phyloP scores from a whole-genome alignment of 1,284 basidiomycete species.

The Cutaneotrichosporon dermatis region DNA sequence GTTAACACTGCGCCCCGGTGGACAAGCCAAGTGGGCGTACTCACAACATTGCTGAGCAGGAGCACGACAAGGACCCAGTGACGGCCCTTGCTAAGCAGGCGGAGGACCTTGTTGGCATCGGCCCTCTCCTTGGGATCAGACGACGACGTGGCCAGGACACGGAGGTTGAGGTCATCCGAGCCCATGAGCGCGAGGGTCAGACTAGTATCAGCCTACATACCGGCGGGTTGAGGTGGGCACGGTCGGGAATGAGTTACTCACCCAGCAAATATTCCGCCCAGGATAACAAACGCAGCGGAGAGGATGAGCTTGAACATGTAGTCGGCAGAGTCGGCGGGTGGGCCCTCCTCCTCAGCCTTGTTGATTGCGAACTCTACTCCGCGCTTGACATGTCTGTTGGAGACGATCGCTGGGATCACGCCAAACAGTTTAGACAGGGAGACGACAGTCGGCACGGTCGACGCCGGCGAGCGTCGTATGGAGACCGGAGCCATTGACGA shows the following conservation, averaged over 20 bases:
- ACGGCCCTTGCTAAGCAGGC: slow-evolving; percentile 71
- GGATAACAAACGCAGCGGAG: slow-evolving; percentile 63
- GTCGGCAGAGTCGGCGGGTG: slow-evolving; percentile 23
- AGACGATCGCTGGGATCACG: slow-evolving; percentile 19
- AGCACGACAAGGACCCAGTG: slow-evolving; percentile 94
- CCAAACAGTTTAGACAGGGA: slow-evolving; percentile 38
- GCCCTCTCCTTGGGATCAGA: slow-evolving; percentile 62
- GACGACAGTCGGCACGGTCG: slow-evolving; percentile 32
- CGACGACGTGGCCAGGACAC: slow-evolving; percentile 76
- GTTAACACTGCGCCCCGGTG: no score
- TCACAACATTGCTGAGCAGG: slow-evolving; percentile 75
- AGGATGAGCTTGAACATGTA: slow-evolving; percentile 66
- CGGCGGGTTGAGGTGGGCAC: no score
- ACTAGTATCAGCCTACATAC: slow-evolving; percentile 24
- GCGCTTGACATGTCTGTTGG: slow-evolving; percentile 9
- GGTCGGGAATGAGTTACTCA: slow-evolving; percentile 44
- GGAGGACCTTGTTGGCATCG: slow-evolving; percentile 71
- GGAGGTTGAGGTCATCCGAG: slow-evolving; percentile 84
- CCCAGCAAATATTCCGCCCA: slow-evolving; percentile 83
- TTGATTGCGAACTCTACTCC: neutral
- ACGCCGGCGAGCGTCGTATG: slow-evolving; percentile 12
- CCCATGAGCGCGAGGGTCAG: slow-evolving; percentile 92
- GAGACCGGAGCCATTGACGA: slow-evolving; percentile 20
- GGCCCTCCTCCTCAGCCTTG: slow-evolving; percentile 31
- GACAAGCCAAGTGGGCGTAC: slow-evolving; percentile 33